Evolutionary conservation across 2,329 filamentous ascomycete species (phyloP).

Genomic region (Stagonosporopsis rhizophila): DNA sequence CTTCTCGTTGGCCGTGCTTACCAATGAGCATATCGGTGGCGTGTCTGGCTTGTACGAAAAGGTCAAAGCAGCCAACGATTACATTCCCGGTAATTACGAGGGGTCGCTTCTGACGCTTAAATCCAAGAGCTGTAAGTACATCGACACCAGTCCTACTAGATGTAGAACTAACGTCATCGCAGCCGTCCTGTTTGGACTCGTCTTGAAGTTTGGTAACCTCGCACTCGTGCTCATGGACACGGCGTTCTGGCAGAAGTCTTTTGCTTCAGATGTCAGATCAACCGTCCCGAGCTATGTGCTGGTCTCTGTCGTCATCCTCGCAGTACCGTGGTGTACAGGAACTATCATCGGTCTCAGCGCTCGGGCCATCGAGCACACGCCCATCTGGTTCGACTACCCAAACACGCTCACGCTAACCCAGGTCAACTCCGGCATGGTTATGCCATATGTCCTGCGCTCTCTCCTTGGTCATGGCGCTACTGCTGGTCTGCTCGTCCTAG

Average conservation of each 20-base stretch:
- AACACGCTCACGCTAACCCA: slow-evolving; percentile 18
- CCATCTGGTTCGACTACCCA: slow-evolving; percentile 51
- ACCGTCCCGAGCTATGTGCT: slow-evolving; percentile 22
- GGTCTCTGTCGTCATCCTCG: slow-evolving; percentile 18
- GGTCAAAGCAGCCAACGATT: slow-evolving; percentile 64
- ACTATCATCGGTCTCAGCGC: slow-evolving; percentile 54
- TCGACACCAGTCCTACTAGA: rapidly evolving
- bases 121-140: slow-evolving; percentile 55
- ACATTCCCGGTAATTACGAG: slow-evolving; percentile 75
- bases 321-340: slow-evolving; percentile 29
- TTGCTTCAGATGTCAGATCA: slow-evolving; percentile 19
- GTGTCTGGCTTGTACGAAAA: slow-evolving; percentile 15
- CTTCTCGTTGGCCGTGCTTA: slow-evolving; percentile 16
- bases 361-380: slow-evolving; percentile 49
- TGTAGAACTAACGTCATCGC: neutral
- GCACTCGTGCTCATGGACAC: slow-evolving; percentile 23
- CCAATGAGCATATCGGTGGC: slow-evolving; percentile 14
- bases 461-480: slow-evolving; percentile 29
- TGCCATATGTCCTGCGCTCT: slow-evolving; percentile 29
- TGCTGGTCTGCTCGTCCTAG: slow-evolving; percentile 38
- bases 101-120: slow-evolving; percentile 89
- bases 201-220: slow-evolving; percentile 21
- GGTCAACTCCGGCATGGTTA: slow-evolving; percentile 25
- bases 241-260: slow-evolving; percentile 24
- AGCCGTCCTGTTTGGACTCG: slow-evolving; percentile 18